A percentile compares a stretch with the other conserved stretches of the same genome.
Evolutionary conservation across 305 asterid genomes (phyloP).

Genomic region (Galium porrigens): DNA sequence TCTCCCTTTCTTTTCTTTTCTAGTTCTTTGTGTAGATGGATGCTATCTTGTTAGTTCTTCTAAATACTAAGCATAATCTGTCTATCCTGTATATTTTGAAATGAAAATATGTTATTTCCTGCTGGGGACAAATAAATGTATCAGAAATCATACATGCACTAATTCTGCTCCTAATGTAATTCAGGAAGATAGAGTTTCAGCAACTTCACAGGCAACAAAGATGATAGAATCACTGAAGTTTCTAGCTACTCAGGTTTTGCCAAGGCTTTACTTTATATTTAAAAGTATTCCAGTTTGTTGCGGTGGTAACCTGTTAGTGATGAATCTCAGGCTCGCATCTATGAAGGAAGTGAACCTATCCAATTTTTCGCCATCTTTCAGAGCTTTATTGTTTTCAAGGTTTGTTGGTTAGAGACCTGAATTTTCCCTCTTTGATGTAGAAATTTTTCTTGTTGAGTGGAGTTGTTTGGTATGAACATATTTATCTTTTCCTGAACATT

Average conservation of each 20-base stretch:
- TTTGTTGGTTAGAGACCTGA: conserved; percentile 21
- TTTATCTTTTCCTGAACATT: conserved; percentile 19
- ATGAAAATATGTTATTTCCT: not conserved
- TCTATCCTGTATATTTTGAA: conserved; percentile 2
- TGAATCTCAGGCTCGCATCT: conserved; percentile 57
- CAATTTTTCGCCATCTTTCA: conserved; percentile 83
- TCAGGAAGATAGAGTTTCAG: conserved; percentile 60
- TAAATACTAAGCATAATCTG: not conserved
- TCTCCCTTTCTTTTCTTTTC: not conserved
- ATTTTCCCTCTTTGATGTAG: conserved; percentile 1
- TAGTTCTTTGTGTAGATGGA: not conserved
- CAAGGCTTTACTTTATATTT: conserved; percentile 14
- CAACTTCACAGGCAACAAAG: conserved; percentile 70
- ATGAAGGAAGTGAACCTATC: conserved; percentile 73
- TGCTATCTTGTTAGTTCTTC: not conserved
- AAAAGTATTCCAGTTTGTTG: conserved; percentile 10
- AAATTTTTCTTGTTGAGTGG: conserved; percentile 5
- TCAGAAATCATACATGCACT: conserved; percentile 5
- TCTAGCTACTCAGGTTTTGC: conserved; percentile 61
- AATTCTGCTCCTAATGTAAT: conserved; percentile 3
- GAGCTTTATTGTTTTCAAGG: conserved; percentile 87
- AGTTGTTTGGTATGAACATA: conserved; percentile 7
- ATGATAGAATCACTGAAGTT: conserved; percentile 77
- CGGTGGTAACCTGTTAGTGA: conserved; percentile 16
- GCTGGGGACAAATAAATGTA: not conserved